Evolutionary conservation across 306 rosid genomes (phyloP), one percentile per base, ranked within the genome.

Genomic region (Carpinus viminea): DNA sequence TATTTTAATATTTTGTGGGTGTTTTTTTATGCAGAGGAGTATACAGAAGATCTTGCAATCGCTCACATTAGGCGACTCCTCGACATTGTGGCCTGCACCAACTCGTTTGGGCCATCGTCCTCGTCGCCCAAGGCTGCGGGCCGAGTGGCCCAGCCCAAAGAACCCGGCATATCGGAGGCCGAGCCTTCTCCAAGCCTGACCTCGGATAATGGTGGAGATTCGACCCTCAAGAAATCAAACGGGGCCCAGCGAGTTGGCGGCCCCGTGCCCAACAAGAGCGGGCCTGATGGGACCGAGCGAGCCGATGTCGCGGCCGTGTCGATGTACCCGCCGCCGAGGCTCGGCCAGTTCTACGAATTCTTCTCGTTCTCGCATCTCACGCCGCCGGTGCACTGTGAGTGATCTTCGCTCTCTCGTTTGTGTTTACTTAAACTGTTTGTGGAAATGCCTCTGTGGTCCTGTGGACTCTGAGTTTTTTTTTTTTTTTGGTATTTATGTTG

Each of bases 311-410:
- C 79, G 73, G 90, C 91, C 24, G 80, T 88, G 68, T 91, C 97
- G 2, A 84, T 95, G 96, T 95, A 78, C 81, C 97, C 93, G 11
- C 96, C 97, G 38, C 97, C 93, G 62, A 85, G 83, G 76, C 95
- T 95, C 20, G 98, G 98, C 54, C 92, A 90, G 76, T 95, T 95
- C 86, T 95, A 92, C 59, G 93, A 95, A 28, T 95, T 92, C 96
- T 91, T 95, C 82, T 92, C 98, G 0, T 86, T 92, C 87, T 87
- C 98, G 2, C 84, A 91, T 60, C 93, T 95, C 80, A 91, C 97
- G 48, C 96, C 97, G 17, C 98, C 98, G 4, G 80, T 91, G 55
- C 96, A 92, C 48, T 95, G 98, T 95, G 53, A 85, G 96, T 74
- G 54, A 21, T 57, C 31, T 53, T 47, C 17, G 26, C 10, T 36